phyloP scores from a whole-genome alignment of 2,329 filamentous ascomycete species.

The Colletotrichum siamense region DNA sequence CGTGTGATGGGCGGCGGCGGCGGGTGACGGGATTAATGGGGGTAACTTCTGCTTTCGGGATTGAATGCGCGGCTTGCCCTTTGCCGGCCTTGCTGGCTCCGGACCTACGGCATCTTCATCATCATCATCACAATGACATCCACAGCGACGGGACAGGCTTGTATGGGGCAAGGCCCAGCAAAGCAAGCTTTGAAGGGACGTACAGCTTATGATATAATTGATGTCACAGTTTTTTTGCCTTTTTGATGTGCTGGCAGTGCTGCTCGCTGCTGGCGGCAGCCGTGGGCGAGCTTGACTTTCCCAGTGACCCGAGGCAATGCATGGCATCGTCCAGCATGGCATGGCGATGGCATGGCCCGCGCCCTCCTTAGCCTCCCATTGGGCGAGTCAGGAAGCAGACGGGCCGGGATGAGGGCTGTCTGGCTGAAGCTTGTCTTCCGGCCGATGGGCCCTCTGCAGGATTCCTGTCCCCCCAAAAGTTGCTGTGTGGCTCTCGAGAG shows the following conservation, averaged over 20 bases:
- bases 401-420: conserved; percentile 11
- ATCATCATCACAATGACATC: not conserved
- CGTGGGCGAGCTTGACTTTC: not conserved
- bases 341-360: not conserved
- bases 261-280: not conserved
- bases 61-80: not conserved
- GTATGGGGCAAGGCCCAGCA: not conserved
- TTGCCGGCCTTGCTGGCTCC: not conserved
- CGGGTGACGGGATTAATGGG: not conserved
- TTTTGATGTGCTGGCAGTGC: not conserved
- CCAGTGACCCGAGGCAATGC: conserved; percentile 13
- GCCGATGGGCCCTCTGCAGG: not conserved
- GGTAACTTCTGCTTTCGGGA: not conserved
- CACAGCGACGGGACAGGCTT: not conserved
- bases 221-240: not conserved
- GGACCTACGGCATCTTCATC: not conserved
- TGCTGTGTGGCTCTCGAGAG: not conserved
- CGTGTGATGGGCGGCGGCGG: not conserved
- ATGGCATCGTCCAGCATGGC: not conserved
- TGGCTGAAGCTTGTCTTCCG: conserved; percentile 15
- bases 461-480: not conserved
- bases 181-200: not conserved
- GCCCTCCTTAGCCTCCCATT: not conserved
- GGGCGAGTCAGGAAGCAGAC: conserved; percentile 7
- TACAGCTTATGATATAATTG: not conserved